Base-by-base conservation (phyloP, 768 basidiomycete species). In the Porpolomopsis calyptriformis region DNA sequence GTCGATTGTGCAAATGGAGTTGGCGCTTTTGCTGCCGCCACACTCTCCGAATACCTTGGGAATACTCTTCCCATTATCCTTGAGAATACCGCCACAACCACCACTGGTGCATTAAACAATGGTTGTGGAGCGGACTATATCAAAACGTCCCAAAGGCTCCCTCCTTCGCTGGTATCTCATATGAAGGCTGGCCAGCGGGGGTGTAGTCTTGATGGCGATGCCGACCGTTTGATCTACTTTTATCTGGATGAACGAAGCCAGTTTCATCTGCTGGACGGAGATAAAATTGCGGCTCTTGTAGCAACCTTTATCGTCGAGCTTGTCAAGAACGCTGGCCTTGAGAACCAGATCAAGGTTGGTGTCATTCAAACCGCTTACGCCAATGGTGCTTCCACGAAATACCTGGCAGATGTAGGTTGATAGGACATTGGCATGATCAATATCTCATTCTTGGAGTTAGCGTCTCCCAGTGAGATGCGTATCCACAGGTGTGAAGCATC, bases 1-100 rank as follows among this genome's bases (percentile, higher is more conserved):
- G 71, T 99, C 34, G 96, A 99, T 62, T 98, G 96, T 60, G 96
- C 96, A n/a, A 98, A 99, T 60, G 96, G 96, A 22, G 96, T 99
- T 19, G 96, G 96, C 39, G 78, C 85, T 12, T 67, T 72, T 5
- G 81, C 85, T 31, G 80, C 87, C 10, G 66, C 68, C 26, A 76
- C 73, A 35, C 67, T 98, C 31, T 58, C 69, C 3, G 64, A 73
- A 45, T 71, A 77, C 44, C 74, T 96, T 19, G 76, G 73, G 14
- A 69, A 69, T 20, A 70, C 67, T 5, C 63, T 98, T 24, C 70
- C 75, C 20, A 58, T 97, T 38, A 64, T 75, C 48, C 67, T 89
- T 31, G 73, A 80, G 55, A 92, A 93, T 54, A 80, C 78, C 4
- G 69, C 75, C 16, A 78, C 72, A 19, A 69, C 70, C 11, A 80